phyloP scores from a whole-genome alignment of 768 basidiomycete species.

The Gymnopilus dilepis region DNA sequence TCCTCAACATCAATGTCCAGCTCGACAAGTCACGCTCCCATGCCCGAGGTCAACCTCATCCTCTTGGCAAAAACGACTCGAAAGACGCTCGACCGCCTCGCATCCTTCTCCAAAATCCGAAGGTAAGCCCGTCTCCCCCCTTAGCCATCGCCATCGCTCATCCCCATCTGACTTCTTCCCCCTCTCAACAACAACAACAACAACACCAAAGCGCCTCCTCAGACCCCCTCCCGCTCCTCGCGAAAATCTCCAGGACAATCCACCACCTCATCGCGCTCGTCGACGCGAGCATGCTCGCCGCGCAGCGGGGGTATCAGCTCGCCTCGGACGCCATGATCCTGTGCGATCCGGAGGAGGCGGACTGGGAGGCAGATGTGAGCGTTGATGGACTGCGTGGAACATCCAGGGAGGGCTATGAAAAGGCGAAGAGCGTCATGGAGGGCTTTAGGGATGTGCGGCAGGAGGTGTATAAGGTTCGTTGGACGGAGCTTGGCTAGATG shows the following conservation, averaged over 20 bases:
- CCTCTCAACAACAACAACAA: not conserved
- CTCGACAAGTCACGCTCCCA: not conserved
- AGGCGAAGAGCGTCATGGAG: slow-evolving; percentile 31
- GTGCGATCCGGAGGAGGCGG: slow-evolving; percentile 26
- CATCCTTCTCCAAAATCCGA: slow-evolving; percentile 38
- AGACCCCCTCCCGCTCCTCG: slow-evolving; percentile 28
- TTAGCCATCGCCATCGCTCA: no score
- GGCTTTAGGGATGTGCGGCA: slow-evolving; percentile 40
- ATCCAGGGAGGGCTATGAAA: slow-evolving; percentile 32
- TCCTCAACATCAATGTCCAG: not conserved
- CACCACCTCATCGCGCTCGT: slow-evolving; percentile 31
- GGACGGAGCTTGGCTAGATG: not conserved
- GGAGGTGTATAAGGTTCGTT: slow-evolving; percentile 41
- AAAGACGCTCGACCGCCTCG: slow-evolving; percentile 44
- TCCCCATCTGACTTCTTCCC: not conserved
- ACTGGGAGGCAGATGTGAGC: slow-evolving; percentile 25
- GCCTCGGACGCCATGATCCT: slow-evolving; percentile 30
- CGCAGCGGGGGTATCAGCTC: slow-evolving; percentile 33
- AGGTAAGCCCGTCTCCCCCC: no score
- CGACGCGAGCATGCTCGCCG: slow-evolving; percentile 36
- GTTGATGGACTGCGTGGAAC: slow-evolving; percentile 29
- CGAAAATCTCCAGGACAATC: slow-evolving; percentile 36
- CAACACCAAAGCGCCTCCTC: slow-evolving; percentile 20
- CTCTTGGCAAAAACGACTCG: slow-evolving; percentile 36
- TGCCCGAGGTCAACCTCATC: slow-evolving; percentile 31